Evolutionary conservation across 345 rosid genomes (phyloP), one percentile per base, ranked within the genome.

Genomic region (Salix caprea): DNA sequence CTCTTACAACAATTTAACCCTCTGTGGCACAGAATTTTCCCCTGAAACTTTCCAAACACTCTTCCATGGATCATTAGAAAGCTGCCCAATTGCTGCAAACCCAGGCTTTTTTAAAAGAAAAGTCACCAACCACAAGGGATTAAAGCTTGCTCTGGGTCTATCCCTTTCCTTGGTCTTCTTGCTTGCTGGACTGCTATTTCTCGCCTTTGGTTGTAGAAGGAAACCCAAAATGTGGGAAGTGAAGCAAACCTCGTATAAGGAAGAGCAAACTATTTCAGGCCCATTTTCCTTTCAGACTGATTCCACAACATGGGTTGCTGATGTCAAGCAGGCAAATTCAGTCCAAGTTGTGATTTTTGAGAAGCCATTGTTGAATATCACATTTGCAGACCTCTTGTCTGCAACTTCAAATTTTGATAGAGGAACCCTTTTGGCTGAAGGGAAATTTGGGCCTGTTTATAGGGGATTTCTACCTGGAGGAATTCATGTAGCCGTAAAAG

Each of bases 301-400:
- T 89, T 94, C 97, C 4, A 90, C 94, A 11, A 92, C 93, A 40
- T 92, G 97, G 97, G 90, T 94, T 2, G 98, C 98, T 42, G 97
- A 91, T 87, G 94, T 94, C 67, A 94, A 92, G 87, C 95, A 90
- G 75, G 97, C 97, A 62, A 86, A 77, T 14, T 85, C 90, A 3
- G 97, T 92, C 44, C 88, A 88, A 0, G 97, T 90, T 8, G 90
- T 94, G 71, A 89, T 94, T 26, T 91, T 94, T 76, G 98, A 91
- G 91, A 94, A 94, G 79, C 98, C 98, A 56, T 81, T 94, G 86
- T 67, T 90, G 85, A 88, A 88, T 77, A 88, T 92, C 65, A 92
- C 97, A 44, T 94, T 94, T 74, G 97, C 88, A 0, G 97, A 94
- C 88, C 94, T 94, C 86, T 82, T 94, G 76, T 81, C 90, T 73